Evolutionary conservation across 176 grass and related monocot species (phyloP).

Genomic region (Triticum turgidum): DNA sequence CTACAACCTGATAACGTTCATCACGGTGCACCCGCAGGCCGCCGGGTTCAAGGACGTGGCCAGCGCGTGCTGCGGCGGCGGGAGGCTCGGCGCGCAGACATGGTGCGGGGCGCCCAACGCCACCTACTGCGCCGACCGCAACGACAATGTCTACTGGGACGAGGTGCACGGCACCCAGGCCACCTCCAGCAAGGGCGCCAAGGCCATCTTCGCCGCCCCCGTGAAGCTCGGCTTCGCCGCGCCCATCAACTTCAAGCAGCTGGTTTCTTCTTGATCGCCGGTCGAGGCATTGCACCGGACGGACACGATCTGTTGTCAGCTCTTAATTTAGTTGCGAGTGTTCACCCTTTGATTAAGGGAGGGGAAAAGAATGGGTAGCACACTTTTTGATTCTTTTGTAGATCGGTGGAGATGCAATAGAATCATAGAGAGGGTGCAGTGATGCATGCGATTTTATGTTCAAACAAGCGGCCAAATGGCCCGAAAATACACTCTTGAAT

Average conservation of each 20-base stretch:
- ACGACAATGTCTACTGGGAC: conserved; percentile 48
- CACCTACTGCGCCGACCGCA: conserved; percentile 43
- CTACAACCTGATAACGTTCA: conserved; percentile 34
- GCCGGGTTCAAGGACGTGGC: conserved; percentile 40
- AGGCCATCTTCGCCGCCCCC: conserved; percentile 41
- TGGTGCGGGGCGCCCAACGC: conserved; percentile 46
- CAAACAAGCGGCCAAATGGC: neutral
- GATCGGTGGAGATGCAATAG: neutral
- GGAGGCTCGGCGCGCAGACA: conserved; percentile 36
- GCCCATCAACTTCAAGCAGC: conserved; percentile 58
- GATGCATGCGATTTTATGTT: neutral
- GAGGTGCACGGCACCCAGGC: conserved; percentile 60
- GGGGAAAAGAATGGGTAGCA: neutral
- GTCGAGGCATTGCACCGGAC: neutral
- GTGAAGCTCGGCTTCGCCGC: conserved; percentile 31
- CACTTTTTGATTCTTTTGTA: neutral
- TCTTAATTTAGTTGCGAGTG: neutral
- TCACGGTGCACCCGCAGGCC: conserved; percentile 30
- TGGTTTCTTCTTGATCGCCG: conserved; percentile 28
- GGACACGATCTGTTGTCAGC: neutral
- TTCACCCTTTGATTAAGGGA: neutral
- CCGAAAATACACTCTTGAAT: neutral
- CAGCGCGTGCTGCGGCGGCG: conserved; percentile 59
- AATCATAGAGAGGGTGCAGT: neutral
- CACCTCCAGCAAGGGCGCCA: conserved; percentile 37